A percentile compares a stretch with the other conserved stretches of the same genome.
Evolutionary conservation across 805 yeast species (phyloP).

Genomic region (Candida parachauliodes): DNA sequence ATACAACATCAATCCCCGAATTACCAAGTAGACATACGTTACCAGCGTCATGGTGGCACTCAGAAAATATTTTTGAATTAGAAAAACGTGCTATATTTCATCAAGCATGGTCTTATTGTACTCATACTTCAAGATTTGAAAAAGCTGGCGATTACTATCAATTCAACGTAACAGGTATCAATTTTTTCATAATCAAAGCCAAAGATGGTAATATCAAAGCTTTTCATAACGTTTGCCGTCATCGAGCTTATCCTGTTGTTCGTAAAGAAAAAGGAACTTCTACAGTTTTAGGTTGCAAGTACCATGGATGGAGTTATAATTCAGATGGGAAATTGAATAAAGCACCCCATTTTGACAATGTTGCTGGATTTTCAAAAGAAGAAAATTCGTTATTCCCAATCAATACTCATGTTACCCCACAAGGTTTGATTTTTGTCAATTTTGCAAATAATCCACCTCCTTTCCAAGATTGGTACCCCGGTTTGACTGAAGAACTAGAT

Average conservation of each 20-base stretch:
- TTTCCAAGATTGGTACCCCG: constrained; percentile 51
- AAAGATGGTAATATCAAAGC: constrained; percentile 52
- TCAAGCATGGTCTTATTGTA: constrained; percentile 54
- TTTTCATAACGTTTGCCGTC: constrained; percentile 64
- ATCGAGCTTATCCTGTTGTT: constrained; percentile 61
- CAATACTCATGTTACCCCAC: constrained; percentile 50
- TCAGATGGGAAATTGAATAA: constrained; percentile 57
- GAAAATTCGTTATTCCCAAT: constrained; percentile 55
- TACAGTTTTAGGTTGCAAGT: constrained; percentile 53
- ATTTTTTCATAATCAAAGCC: constrained; percentile 53
- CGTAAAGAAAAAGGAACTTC: constrained; percentile 59
- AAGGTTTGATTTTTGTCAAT: constrained; percentile 56
- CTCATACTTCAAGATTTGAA: constrained; percentile 49
- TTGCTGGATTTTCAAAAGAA: constrained; percentile 54
- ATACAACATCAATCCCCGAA: constrained; percentile 9
- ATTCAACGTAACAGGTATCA: constrained; percentile 49
- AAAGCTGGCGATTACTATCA: constrained; percentile 58
- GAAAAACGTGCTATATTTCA: constrained; percentile 57
- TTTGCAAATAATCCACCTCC: constrained; percentile 45
- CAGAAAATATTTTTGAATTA: constrained; percentile 53
- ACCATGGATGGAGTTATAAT: constrained; percentile 65
- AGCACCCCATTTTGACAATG: constrained; percentile 60
- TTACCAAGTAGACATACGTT: constrained; percentile 43
- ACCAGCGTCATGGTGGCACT: constrained; percentile 67
- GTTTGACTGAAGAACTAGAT: constrained; percentile 45